Conservation (phyloP, 2,329 filamentous ascomycete species). For the Calonectria pauciramosa region DNA sequence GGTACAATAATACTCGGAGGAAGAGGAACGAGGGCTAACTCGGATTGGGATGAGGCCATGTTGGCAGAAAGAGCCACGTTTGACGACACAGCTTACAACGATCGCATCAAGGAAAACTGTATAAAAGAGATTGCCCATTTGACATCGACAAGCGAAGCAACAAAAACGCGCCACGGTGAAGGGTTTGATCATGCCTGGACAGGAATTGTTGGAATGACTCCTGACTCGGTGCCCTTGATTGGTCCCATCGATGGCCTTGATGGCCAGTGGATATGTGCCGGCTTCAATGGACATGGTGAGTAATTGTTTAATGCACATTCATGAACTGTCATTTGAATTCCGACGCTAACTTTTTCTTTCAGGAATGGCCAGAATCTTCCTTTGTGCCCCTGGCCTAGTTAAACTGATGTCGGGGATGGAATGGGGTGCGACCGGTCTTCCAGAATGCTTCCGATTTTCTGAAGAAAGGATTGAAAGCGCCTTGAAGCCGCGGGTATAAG, state of each 20-base stretch:
- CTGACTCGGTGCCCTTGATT: neutral
- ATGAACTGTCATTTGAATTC: too few relatives aligned
- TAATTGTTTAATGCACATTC: neutral
- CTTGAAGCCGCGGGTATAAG: neutral
- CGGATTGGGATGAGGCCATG: neutral
- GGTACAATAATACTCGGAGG: neutral
- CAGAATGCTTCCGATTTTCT: neutral
- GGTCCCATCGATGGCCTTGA: neutral
- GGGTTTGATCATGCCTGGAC: conserved; percentile 2
- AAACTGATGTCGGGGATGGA: neutral
- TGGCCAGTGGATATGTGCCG: neutral
- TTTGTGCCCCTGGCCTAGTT: neutral
- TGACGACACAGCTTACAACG: neutral
- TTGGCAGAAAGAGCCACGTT: neutral
- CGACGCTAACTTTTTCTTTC: neutral
- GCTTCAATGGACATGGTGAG: conserved; percentile 3
- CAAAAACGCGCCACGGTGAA: neutral
- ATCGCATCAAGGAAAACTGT: neutral
- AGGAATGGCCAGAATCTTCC: conserved; percentile 1
- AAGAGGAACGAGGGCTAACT: neutral
- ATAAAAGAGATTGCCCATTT: neutral
- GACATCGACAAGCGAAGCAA: neutral
- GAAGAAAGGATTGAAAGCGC: neutral
- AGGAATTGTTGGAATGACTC: neutral
- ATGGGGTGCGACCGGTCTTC: neutral